Conservation (phyloP, 768 basidiomycete species). For the Cystofilobasidium capitatum region DNA sequence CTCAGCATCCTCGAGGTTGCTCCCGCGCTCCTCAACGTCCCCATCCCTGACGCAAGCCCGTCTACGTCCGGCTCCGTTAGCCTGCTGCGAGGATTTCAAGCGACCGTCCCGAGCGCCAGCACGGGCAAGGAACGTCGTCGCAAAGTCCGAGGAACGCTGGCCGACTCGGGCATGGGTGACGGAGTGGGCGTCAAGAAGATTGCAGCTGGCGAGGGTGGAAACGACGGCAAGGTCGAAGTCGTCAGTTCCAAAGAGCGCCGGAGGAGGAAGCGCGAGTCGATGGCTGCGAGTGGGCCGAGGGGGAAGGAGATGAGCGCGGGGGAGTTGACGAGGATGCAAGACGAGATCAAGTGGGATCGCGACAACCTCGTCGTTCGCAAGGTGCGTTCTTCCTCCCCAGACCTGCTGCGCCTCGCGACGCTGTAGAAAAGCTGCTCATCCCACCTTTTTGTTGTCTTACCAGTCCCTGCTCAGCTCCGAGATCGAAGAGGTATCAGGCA, state of each 20-base stretch:
- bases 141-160: conserved; percentile 52
- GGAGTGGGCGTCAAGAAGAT: conserved; percentile 70
- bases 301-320: conserved; percentile 70
- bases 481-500: conserved; percentile 76
- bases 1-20: conserved; percentile 39
- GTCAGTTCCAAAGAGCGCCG: conserved; percentile 52
- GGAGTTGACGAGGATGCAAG: conserved; percentile 70
- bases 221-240: conserved; percentile 42
- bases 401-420: neutral
- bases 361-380: conserved; percentile 81
- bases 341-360: conserved; percentile 83
- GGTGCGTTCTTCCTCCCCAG: conserved; percentile 46
- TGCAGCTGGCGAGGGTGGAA: conserved; percentile 63
- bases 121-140: conserved; percentile 63
- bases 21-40: conserved; percentile 31
- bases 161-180: conserved; percentile 42
- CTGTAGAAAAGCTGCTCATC: neutral
- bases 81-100: conserved; percentile 81
- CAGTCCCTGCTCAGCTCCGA: conserved; percentile 82
- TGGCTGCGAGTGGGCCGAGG: conserved; percentile 49
- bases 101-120: conserved; percentile 84
- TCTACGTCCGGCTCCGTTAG: conserved; percentile 7
- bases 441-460: conserved; percentile 1
- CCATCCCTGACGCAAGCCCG: conserved; percentile 28
- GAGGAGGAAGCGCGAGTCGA: conserved; percentile 28